Evolutionary conservation across 2,329 filamentous ascomycete species (phyloP), one percentile per base, ranked within the genome.

Genomic region (Colletotrichum siamense): DNA sequence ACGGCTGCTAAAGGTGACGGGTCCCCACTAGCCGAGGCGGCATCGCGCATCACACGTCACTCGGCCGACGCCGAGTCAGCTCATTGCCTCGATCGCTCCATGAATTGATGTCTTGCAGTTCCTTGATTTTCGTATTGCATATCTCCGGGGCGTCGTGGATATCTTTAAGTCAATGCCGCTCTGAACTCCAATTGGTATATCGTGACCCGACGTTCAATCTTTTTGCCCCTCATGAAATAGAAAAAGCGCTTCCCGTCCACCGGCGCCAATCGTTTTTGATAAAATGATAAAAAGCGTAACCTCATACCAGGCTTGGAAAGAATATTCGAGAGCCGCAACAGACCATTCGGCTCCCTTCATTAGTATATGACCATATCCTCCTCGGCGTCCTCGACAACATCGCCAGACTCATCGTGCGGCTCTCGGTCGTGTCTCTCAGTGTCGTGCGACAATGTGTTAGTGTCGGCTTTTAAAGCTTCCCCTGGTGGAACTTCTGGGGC

Each of bases 341-440:
- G 15, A 30, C 8, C 36, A 3, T 52, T 7, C 13, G 32, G 32
- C 22, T 64, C 67, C 18, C 49, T 36, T 61, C 22, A 62, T 90
- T 87, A 98, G 87, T 98, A 98, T 76, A 98, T 96, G 69, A 98
- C 95, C 80, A 94, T 96, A 81, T 98, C 96, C 86, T 98, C 96
- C 76, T 95, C 95, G 71, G 94, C 95, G 84, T 95, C 94, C 70
- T 97, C 92, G 79, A 98, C 89, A 73, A 96, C 93, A 81, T 96
- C 95, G 69, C 92, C 94, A 67, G 91, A 90, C 77, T 95, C 93
- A 81, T 96, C 94, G 76, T 94, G 90, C 79, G 90, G 82, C 75
- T 88, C 88, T 81, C 85, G 88, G 73, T 87, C 84, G 67, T 82
- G 82, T 34, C 78, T 80, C 61, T 71, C 77, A 77, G 81, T 84